Evolutionary conservation across 768 basidiomycete species (phyloP), one percentile per base, ranked within the genome.

Genomic region (Megacollybia marginata): DNA sequence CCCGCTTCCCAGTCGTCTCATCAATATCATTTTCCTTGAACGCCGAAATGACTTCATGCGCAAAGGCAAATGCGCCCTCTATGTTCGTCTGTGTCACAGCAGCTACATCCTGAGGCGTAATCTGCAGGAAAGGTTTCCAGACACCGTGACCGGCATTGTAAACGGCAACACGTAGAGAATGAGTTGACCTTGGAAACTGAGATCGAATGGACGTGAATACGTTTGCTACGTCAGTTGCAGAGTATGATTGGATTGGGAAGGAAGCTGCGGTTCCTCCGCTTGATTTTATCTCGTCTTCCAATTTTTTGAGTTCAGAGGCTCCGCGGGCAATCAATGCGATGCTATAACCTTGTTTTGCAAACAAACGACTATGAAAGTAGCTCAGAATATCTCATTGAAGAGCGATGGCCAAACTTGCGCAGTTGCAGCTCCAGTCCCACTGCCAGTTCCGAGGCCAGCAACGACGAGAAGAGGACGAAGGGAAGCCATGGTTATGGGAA

Each of bases 301-400:
- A 63, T 23, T 65, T 68, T 43, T 75, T 65, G n/a, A 86, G 69
- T 18, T 73, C 59, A 15, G 76, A 75, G 2, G 69, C 58, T 12
- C 79, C 76, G 44, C 84, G 71, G 11, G 84, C 82, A 34, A 88
- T 69, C 42, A 88, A 65, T 1, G 85, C 86, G 32, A 87, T 73
- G 40, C 71, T 76, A 58, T 85, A 88, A 0, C 85, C 85, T 31
- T 75, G 65, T 57, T 77, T 78, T 6, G 79, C 71, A 52, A 85
- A 83, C 13, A 77, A 54, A 31, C 79, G 82, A 15, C 83, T 84
- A 55, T 9, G 52, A 15, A 45, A 2, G 6, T 6, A 9, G 28
- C 13, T 54, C 44, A 56, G 42, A 16, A 32, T 33, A 5, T 52
- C 18, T 18, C 6, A 48, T 23, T 31, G 13, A 31, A 40, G 40